Conservation (phyloP, 176 grass and related monocot genomes). For the Carex parvula region DNA sequence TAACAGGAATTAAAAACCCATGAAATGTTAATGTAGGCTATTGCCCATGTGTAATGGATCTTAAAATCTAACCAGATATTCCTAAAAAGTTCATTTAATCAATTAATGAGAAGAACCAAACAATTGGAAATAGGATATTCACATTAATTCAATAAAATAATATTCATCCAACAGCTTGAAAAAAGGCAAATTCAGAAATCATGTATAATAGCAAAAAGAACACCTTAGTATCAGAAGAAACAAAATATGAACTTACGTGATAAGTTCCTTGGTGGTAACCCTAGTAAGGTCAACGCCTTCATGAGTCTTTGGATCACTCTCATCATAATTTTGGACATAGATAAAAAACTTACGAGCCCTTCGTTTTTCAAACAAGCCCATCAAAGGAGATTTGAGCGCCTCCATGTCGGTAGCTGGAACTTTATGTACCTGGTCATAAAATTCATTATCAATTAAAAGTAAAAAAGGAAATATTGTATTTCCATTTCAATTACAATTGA, state of each 20-base stretch:
- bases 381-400: conserved; percentile 81
- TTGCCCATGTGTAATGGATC: background rate
- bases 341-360: conserved; percentile 85
- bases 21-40: too few relatives aligned
- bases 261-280: conserved; percentile 69
- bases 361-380: conserved; percentile 97
- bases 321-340: conserved; percentile 83
- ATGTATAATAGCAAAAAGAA: background rate
- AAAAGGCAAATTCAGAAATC: background rate
- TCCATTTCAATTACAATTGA: background rate
- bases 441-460: background rate
- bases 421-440: conserved; percentile 59
- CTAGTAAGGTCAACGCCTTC: conserved; percentile 68
- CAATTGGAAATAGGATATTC: background rate
- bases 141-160: background rate
- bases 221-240: background rate
- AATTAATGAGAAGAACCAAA: background rate
- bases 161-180: background rate
- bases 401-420: conserved; percentile 93
- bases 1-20: background rate
- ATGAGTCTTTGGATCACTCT: conserved; percentile 79
- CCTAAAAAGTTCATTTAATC: background rate
- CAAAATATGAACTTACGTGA: conserved; percentile 52
- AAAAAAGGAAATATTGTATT: background rate
- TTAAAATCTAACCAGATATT: background rate